A percentile compares a stretch with the other conserved stretches of the same genome.
Conservation (phyloP, 768 basidiomycete species). For the Calocybe gangraenosa region DNA sequence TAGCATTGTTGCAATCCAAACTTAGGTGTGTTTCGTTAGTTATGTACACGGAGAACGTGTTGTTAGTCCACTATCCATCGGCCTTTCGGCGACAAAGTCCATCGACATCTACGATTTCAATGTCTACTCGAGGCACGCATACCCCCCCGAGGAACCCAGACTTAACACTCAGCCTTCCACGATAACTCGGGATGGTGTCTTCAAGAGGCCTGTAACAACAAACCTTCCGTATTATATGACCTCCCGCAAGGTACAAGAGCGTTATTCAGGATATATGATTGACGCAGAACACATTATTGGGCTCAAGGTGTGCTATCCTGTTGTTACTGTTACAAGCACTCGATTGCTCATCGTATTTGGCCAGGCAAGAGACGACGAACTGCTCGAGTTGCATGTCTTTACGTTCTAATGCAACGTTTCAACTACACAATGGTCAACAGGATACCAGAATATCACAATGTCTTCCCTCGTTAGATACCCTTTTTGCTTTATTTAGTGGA, state of each 20-base stretch:
- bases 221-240: slow-evolving; percentile 11
- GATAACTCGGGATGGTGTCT: slow-evolving; percentile 9
- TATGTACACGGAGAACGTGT: slow-evolving; percentile 19
- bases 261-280: slow-evolving; percentile 19
- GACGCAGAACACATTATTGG: slow-evolving; percentile 20
- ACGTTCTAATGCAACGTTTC: slow-evolving; percentile 8
- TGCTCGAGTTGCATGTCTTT: slow-evolving; percentile 14
- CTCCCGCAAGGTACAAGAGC: not conserved
- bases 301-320: slow-evolving; percentile 12
- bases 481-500: too few species aligned
- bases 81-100: not conserved
- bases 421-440: too few species aligned
- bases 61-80: slow-evolving; percentile 6
- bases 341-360: not conserved
- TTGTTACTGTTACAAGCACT: not conserved
- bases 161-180: slow-evolving; percentile 1
- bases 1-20: not conserved
- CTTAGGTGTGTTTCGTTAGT: slow-evolving; percentile 2
- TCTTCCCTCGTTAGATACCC: too few species aligned
- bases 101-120: slow-evolving; percentile 17
- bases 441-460: too few species aligned
- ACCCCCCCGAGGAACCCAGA: not conserved
- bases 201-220: slow-evolving; percentile 10
- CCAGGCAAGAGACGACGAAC: slow-evolving; percentile 13
- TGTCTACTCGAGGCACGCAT: not conserved